A percentile compares a stretch with the other conserved stretches of the same genome.
Conservation (phyloP, 2,329 filamentous ascomycete genomes). For the Alternaria tenuissima region DNA sequence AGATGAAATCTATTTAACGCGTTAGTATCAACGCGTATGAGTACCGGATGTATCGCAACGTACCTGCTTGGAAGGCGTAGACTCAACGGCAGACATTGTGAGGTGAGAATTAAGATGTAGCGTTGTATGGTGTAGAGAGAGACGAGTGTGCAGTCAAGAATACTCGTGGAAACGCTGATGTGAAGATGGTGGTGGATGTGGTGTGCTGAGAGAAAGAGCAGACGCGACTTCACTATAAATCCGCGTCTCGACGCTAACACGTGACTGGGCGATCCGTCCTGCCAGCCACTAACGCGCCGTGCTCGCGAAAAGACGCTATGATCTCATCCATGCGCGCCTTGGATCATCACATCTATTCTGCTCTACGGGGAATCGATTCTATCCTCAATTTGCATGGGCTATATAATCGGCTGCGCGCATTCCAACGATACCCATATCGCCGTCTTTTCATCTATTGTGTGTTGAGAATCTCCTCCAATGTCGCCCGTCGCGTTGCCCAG, state of each 20-base stretch:
- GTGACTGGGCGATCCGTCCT: constrained; percentile 28
- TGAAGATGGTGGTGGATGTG: constrained; percentile 35
- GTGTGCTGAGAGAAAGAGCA: constrained; percentile 25
- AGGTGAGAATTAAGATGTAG: constrained; percentile 21
- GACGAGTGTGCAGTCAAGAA: constrained; percentile 26
- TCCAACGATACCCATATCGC: constrained; percentile 30
- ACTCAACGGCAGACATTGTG: constrained; percentile 75
- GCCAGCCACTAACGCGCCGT: constrained; percentile 27
- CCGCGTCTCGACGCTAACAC: constrained; percentile 27
- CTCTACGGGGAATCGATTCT: not conserved
- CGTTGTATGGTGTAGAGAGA: constrained; percentile 19
- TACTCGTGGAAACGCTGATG: constrained; percentile 25
- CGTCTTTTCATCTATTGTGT: not conserved
- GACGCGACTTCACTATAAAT: constrained; percentile 36
- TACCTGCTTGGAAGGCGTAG: constrained; percentile 79
- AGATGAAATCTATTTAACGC: constrained; percentile 73
- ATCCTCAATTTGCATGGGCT: not conserved
- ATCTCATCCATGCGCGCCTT: constrained; percentile 29
- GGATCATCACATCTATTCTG: constrained; percentile 12
- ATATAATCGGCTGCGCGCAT: constrained; percentile 7
- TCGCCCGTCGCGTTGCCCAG: constrained; percentile 32
- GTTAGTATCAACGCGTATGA: constrained; percentile 50
- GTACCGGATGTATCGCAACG: constrained; percentile 41
- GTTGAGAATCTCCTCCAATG: constrained; percentile 12
- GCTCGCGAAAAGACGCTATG: constrained; percentile 37